phyloP scores from a whole-genome alignment of 2,329 filamentous ascomycete genomes.

The Colletotrichum sp. region DNA sequence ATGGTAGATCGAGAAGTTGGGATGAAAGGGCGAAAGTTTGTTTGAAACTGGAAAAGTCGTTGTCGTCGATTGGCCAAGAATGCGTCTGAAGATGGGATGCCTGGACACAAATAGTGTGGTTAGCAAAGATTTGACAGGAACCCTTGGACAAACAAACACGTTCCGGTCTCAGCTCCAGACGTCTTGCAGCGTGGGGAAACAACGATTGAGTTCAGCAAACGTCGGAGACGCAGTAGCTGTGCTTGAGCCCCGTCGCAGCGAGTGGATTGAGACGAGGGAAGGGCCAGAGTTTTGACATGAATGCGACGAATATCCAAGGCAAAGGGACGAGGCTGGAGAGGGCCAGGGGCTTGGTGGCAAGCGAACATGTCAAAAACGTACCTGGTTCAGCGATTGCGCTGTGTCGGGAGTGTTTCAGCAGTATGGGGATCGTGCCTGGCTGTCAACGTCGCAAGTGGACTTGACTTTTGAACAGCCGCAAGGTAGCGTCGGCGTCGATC shows the following conservation, averaged over 20 bases:
- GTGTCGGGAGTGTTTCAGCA: conserved; percentile 23
- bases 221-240: background rate
- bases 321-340: background rate
- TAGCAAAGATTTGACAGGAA: conserved; percentile 14
- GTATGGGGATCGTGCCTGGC: background rate
- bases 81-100: conserved; percentile 7
- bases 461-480: background rate
- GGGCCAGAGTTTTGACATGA: background rate
- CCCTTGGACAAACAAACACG: background rate
- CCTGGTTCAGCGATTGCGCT: background rate
- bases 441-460: conserved; percentile 9
- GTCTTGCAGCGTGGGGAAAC: background rate
- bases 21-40: conserved; percentile 1
- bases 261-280: background rate
- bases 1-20: background rate
- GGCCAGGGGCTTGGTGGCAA: background rate
- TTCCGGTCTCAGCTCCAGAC: conserved; percentile 11
- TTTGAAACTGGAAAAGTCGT: conserved; percentile 1
- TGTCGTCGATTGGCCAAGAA: conserved; percentile 1
- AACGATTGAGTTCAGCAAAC: conserved; percentile 5
- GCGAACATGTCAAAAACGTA: conserved; percentile 2
- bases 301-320: background rate
- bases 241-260: conserved; percentile 14
- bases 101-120: conserved; percentile 6
- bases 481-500: background rate